Base-by-base conservation (phyloP, 2,329 filamentous ascomycete species). In the Neopestalotiopsis clavispora region DNA sequence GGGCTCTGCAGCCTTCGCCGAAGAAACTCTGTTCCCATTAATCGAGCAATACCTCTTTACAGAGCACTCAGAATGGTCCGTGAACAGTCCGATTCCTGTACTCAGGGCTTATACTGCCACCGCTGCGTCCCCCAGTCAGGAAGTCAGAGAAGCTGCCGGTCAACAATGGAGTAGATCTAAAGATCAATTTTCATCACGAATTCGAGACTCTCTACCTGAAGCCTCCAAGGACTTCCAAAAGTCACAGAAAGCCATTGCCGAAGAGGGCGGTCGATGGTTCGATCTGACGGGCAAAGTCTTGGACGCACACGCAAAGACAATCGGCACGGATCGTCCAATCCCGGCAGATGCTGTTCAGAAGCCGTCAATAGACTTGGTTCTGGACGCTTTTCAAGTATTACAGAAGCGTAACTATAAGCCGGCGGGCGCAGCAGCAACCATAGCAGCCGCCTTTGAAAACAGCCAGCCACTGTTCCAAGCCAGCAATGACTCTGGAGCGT, bases 121-220 rank as follows among this genome's bases (percentile, higher is more conserved):
- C 30, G 78, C 83, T 2, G 78, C 82, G 7, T 78, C 82, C 0
- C 77, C 81, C 1, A 80, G 81, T 12, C 68, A 80, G 0, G 79
- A 84, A 2, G 72, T 90, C 3, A 78, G 85, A 0, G 73, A 81
- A 3, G 82, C 87, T 0, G 82, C 93, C 0, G 78, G 83, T 17
- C 78, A 84, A 3, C 84, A 91, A 71, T 96, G 93, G 93, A 78
- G 83, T 2, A 82, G 82, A 1, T 79, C 94, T n/a, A 87, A 89
- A 0, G 81, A 87, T 1, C 78, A 84, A 0, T 81, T 97, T n/a
- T 83, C 91, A 32, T 84, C 89, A 40, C 86, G 87, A 49, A 90
- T 97, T 68, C 90, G 90, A 67, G 88, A 89, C 5, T 97, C 94
- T 0, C 86, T 93, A 4, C 94, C 95, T 0, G 94, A 95, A 76